These are phyloP conservation scores for Erythrobasidium hasegawianum DNA, from an alignment of 1,284 basidiomycete species.

Conservation along the genomic window DNA sequence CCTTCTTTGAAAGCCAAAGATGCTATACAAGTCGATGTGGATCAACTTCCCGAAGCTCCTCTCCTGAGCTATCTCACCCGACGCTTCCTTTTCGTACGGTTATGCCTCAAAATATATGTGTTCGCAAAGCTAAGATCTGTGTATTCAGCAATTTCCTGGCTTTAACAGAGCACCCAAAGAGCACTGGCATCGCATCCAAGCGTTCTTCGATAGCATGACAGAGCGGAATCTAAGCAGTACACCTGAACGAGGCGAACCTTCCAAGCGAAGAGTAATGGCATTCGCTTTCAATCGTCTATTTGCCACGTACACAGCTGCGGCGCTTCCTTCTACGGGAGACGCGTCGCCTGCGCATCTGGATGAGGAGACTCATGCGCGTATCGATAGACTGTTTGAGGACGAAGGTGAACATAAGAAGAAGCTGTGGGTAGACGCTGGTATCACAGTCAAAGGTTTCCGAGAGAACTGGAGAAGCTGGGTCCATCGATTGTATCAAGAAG, in stretches of 20 bases:
- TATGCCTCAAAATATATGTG: not conserved
- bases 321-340: not conserved
- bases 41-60: not conserved
- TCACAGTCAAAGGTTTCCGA: not conserved
- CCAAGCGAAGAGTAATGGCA: conserved; percentile 3
- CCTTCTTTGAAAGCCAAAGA: not conserved
- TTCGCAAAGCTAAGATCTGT: no score
- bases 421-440: not conserved
- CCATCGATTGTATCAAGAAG: not conserved
- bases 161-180: not conserved
- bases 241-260: not conserved
- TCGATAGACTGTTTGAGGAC: not conserved
- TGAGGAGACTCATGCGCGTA: not conserved
- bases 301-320: not conserved
- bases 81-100: not conserved
- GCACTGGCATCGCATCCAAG: not conserved
- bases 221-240: conserved; percentile 4
- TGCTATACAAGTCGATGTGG: not conserved
- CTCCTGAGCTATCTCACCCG: not conserved
- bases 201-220: not conserved
- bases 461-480: not conserved
- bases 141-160: not conserved
- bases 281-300: not conserved
- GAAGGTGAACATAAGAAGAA: not conserved
- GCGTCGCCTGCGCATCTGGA: not conserved